A percentile compares a stretch with the other conserved stretches of the same genome.
Evolutionary conservation across 23 red algal genomes (phyloP).

Genomic region (Gracilaria vermiculophylla): DNA sequence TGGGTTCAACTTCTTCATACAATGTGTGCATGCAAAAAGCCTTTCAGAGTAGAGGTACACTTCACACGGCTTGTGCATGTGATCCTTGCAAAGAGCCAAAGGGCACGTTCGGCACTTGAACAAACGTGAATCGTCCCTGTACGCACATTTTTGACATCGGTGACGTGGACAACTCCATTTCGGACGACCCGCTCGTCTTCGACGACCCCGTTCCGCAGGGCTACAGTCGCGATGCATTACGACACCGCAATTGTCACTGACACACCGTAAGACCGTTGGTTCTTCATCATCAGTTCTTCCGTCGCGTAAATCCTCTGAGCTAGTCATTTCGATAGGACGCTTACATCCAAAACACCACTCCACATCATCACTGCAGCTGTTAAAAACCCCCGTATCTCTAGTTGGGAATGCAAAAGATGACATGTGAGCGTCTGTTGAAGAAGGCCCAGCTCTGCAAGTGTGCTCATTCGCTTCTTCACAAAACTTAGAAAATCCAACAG

Average conservation of each 20-base stretch:
- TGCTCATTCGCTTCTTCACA: slow-evolving; percentile 37
- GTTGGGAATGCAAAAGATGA: background rate
- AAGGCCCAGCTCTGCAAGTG: background rate
- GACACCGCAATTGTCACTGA: slow-evolving; percentile 18
- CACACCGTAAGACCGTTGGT: background rate
- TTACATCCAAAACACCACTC: slow-evolving; percentile 31
- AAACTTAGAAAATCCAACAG: slow-evolving; percentile 35
- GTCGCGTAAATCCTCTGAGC: background rate
- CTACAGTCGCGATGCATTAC: slow-evolving; percentile 34
- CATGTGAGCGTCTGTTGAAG: background rate
- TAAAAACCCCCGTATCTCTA: background rate
- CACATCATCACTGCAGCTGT: background rate
- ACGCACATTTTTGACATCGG: background rate
- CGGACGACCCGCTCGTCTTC: background rate
- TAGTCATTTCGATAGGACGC: background rate
- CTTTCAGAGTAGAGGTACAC: slow-evolving; percentile 30
- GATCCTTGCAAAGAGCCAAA: slow-evolving; percentile 23
- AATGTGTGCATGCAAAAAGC: slow-evolving; percentile 21
- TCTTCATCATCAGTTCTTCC: background rate
- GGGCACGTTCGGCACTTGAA: slow-evolving; percentile 47
- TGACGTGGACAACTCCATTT: slow-evolving; percentile 35
- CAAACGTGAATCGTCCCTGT: slow-evolving; percentile 18
- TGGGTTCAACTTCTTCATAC: slow-evolving; percentile 18
- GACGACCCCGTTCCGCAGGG: background rate
- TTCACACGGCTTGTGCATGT: slow-evolving; percentile 19